Base-by-base conservation (phyloP, 2,329 filamentous ascomycete genomes). In the Pestalotiopsis sp. region DNA sequence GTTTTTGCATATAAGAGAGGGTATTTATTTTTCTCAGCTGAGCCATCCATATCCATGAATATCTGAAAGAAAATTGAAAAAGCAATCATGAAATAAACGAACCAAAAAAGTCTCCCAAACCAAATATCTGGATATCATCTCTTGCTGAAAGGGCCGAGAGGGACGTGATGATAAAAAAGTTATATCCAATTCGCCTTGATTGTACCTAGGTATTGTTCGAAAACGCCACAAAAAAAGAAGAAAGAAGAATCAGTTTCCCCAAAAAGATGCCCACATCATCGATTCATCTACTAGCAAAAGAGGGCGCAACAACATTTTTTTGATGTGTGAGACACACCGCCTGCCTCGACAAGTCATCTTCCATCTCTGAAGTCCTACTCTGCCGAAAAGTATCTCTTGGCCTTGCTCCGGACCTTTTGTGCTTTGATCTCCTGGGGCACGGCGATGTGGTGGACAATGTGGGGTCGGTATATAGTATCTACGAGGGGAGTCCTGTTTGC, bases 361-460 rank as follows among this genome's bases (percentile, higher is more conserved):
- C 7, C 45, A 7, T 9, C 7, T 11, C n/a, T 23, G 27, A 5
- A 45, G 62, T 17, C 17, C 81, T 71, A 89, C 66, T 92, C 91
- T 3, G 90, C 90, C 3, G 89, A 87, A 77, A 93, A 93, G 75
- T 93, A 93, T 68, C 91, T 85, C 78, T 93, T 93, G 57, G 88
- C 87, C 76, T 90, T 91, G 75, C 84, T 91, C 73, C 87, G 84
- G 2, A 89, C 82, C 73, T 91, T 88, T 70, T 91, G 88, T 2
- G 91, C 90, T 76, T 92, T 92, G 74, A 92, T 85, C 73, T 93
- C 91, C 4, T 88, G 86, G 11, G 91, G 90, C 62, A 92, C 84
- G 61, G 88, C 87, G 17, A 93, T 95, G 78, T 98, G 95, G 80
- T 98, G 95, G 3, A 98, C 95, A 17, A 97, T 93, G 78, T 98